Evolutionary conservation across 2,329 filamentous ascomycete species (phyloP), one percentile per base, ranked within the genome.

Genomic region (Aspergillus sp.): DNA sequence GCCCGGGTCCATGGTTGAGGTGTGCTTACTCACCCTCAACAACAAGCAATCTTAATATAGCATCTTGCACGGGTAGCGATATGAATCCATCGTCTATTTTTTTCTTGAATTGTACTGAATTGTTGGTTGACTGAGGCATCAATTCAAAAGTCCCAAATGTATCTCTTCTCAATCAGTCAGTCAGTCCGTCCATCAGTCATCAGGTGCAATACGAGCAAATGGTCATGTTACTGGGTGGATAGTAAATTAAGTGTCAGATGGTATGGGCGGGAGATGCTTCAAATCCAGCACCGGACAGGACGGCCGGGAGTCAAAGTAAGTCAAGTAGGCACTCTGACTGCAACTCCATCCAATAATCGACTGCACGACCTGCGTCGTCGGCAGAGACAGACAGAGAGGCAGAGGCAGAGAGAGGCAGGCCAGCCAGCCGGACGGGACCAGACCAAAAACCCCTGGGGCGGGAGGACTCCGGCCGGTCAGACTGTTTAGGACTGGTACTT

Each of bases 261-360:
- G 41, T 19, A 44, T 44, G 41, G 32, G 41, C 41, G 41, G 41
- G 19, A 27, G 15, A 49, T 49, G 44, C 21, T 49, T 49, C 25
- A 36, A 36, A 49, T 49, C 23, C 47, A 42, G 41, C 17, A 42
- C 41, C n/a, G 17, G 41, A 42, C 8, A 36, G 32, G 32, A 36
- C 32, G 32, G 32, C 32, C 32, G 32, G 32, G 32, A 36, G 11
- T 36, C 32, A 36, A 36, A 36, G 32, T 36, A 36, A 36, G 32
- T 36, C 32, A 36, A 36, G 30, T 4, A 30, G 53, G 39, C 53
- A 17, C 10, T 39, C 39, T 55, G 53, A 21, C 53, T 55, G 53
- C 27, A 42, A 55, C 13, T 42, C 53, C 42, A 36, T 55, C 53
- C 53, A 55, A 55, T 55, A 47, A 47, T 55, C 41, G 42, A n/a